These are phyloP conservation scores for Entrophospora sp. DNA, from an alignment of 192 early-diverging fungal species.

Conservation along the genomic window DNA sequence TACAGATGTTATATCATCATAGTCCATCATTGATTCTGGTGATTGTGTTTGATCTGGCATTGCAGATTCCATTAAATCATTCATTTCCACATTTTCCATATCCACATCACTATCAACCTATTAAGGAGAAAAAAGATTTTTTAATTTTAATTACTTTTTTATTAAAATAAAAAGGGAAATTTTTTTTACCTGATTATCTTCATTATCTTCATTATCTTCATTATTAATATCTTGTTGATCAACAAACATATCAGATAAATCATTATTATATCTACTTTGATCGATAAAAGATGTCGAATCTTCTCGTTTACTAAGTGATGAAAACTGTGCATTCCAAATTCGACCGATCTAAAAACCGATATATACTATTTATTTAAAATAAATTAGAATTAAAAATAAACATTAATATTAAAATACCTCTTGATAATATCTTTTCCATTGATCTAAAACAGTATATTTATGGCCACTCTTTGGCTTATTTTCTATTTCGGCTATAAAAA, in stretches of 20 bases:
- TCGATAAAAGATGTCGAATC: no score
- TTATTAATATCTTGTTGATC: constrained; percentile 22
- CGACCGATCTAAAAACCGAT: constrained; percentile 54
- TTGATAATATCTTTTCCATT: constrained; percentile 88
- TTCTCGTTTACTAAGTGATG: constrained; percentile 47
- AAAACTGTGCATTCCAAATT: constrained; percentile 87
- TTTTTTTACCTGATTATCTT: constrained; percentile 1
- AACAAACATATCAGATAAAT: neutral
- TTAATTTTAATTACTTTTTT: neutral
- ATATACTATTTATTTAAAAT: constrained; percentile 5
- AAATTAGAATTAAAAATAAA: no score
- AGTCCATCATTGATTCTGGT: constrained; percentile 7
- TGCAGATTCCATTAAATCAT: neutral
- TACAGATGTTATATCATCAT: constrained; percentile 44
- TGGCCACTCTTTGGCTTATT: constrained; percentile 73
- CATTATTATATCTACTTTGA: no score
- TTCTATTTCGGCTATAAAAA: constrained; percentile 59
- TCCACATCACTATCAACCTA: constrained; percentile 46
- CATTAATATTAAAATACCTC: constrained; percentile 63
- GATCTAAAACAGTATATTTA: constrained; percentile 82
- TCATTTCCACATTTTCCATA: constrained; percentile 34
- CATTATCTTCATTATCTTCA: neutral
- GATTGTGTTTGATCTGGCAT: neutral
- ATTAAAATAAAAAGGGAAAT: no score
- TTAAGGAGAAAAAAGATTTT: neutral